Conservation (phyloP, 208 protist species). For the Crithidia bombi region DNA sequence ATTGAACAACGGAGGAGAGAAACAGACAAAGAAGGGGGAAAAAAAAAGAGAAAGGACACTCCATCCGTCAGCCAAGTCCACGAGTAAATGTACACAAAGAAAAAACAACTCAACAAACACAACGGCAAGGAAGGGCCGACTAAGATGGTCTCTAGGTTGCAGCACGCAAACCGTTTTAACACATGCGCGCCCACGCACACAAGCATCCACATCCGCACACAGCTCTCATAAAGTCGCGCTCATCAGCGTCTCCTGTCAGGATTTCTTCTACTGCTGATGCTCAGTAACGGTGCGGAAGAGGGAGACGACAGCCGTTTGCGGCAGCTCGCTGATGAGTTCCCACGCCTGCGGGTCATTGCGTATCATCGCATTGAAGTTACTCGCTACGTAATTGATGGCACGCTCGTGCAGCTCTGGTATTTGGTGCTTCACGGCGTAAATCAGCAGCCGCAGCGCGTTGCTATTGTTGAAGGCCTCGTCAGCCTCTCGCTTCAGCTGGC, state of each 20-base stretch:
- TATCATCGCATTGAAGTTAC: constrained; percentile 66
- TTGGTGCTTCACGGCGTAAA: constrained; percentile 86
- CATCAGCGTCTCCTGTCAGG: too few species aligned
- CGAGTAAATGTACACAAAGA: neutral
- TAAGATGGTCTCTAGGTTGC: neutral
- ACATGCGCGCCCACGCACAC: too few species aligned
- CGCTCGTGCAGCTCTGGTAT: constrained; percentile 82
- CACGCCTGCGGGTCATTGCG: constrained; percentile 83
- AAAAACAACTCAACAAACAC: neutral
- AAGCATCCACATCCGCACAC: too few species aligned
- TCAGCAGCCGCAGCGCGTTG: constrained; percentile 81
- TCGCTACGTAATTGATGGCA: constrained; percentile 68
- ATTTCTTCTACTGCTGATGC: constrained; percentile 46
- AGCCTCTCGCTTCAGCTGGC: constrained; percentile 81
- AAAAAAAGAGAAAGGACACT: constrained; percentile 14
- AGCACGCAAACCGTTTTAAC: neutral
- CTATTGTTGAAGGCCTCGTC: constrained; percentile 73
- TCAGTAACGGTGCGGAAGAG: constrained; percentile 84
- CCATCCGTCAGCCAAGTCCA: neutral
- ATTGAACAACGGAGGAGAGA: neutral
- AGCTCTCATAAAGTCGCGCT: too few species aligned
- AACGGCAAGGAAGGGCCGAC: neutral
- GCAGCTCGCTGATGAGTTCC: constrained; percentile 84
- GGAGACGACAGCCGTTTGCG: constrained; percentile 72
- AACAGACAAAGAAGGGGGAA: neutral